A percentile compares a stretch with the other conserved stretches of the same genome.
Evolutionary conservation across 2,329 filamentous ascomycete species (phyloP).

Genomic region (Graphilbum fragrans): DNA sequence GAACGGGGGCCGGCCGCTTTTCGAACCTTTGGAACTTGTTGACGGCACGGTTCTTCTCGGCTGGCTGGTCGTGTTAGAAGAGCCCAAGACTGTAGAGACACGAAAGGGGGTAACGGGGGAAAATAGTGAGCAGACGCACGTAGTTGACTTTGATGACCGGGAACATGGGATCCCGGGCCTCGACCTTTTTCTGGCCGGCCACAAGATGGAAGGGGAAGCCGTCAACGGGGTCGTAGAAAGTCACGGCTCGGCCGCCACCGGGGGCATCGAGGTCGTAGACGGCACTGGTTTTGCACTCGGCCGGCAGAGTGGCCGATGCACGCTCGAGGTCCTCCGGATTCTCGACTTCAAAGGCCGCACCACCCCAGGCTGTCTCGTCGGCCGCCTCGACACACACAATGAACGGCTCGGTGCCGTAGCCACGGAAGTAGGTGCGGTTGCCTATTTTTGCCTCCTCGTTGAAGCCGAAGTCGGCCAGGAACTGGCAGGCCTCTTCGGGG

Average conservation of each 20-base stretch:
- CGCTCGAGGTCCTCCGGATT: slow-evolving; percentile 39
- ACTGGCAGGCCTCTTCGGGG: slow-evolving; percentile 26
- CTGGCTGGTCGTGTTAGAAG: slow-evolving; percentile 18
- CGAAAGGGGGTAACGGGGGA: background rate
- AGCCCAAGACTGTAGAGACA: slow-evolving; percentile 12
- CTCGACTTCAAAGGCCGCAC: slow-evolving; percentile 45
- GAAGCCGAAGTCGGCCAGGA: slow-evolving; percentile 38
- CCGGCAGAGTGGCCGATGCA: slow-evolving; percentile 33
- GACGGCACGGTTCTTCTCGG: slow-evolving; percentile 36
- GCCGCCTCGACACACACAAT: slow-evolving; percentile 40
- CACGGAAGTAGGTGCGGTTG: slow-evolving; percentile 43
- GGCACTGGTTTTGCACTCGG: slow-evolving; percentile 29
- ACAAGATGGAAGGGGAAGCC: slow-evolving; percentile 46
- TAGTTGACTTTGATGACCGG: slow-evolving; percentile 34
- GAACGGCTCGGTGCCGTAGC: slow-evolving; percentile 49
- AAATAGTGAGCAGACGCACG: background rate
- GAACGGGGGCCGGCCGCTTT: slow-evolving; percentile 24
- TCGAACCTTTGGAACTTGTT: slow-evolving; percentile 40
- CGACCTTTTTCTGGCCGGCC: slow-evolving; percentile 33
- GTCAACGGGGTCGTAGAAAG: slow-evolving; percentile 39
- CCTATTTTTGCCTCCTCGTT: slow-evolving; percentile 22
- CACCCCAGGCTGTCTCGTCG: slow-evolving; percentile 37
- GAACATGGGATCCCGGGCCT: slow-evolving; percentile 26
- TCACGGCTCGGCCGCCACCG: slow-evolving; percentile 41
- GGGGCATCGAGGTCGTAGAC: slow-evolving; percentile 41